Percentiles rank a stretch among this genome's conserved stretches.
phyloP scores from a whole-genome alignment of 116 monocot genomes.

The Posidonia oceanica region DNA sequence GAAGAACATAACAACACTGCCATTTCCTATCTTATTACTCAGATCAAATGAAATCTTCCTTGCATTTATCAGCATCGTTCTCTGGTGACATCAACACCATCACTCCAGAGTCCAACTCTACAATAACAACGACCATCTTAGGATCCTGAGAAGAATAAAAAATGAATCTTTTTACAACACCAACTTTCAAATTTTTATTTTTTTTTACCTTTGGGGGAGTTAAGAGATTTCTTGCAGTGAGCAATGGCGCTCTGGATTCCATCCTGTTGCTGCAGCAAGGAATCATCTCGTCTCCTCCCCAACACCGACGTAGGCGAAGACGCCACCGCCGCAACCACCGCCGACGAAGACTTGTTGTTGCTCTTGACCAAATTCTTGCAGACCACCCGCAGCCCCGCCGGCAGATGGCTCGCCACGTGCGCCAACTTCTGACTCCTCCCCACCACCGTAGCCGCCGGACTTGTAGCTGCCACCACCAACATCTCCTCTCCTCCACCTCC shows the following conservation, averaged over 20 bases:
- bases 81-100: too few relatives aligned
- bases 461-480: not conserved
- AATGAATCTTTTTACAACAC: too few relatives aligned
- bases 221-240: slow-evolving; percentile 44
- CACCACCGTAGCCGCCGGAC: not conserved
- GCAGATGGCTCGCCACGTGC: slow-evolving; percentile 9
- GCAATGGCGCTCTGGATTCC: slow-evolving; percentile 64
- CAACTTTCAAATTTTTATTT: too few relatives aligned
- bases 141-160: too few relatives aligned
- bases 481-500: not conserved
- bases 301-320: slow-evolving; percentile 11
- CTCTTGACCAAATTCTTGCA: slow-evolving; percentile 26
- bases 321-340: slow-evolving; percentile 7
- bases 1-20: too few relatives aligned
- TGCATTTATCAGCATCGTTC: too few relatives aligned
- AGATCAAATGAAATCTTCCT: too few relatives aligned
- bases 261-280: slow-evolving; percentile 40
- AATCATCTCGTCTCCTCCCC: slow-evolving; percentile 30
- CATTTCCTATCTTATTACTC: too few relatives aligned
- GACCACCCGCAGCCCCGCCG: slow-evolving; percentile 23
- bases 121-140: too few relatives aligned
- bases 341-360: slow-evolving; percentile 19
- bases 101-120: too few relatives aligned
- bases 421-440: not conserved
- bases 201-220: slow-evolving; percentile 6